Evolutionary conservation across 2,329 filamentous ascomycete species (phyloP).

Genomic region (Aspergillus neotritici): DNA sequence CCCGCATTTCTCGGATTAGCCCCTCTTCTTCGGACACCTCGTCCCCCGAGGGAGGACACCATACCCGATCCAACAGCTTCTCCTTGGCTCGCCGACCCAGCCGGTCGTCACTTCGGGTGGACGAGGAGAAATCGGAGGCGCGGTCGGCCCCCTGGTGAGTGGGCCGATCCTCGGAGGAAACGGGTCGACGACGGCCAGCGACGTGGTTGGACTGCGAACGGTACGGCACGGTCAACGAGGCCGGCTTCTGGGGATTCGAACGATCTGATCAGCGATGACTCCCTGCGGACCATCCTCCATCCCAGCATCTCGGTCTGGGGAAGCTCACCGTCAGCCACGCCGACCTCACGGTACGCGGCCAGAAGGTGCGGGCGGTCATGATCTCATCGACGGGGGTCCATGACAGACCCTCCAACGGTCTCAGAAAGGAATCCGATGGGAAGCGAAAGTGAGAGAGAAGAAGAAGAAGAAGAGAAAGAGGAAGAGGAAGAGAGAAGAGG

Average conservation of each 20-base stretch:
- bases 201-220: conserved; percentile 2
- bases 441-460: not conserved
- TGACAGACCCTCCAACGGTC: conserved; percentile 4
- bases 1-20: too few species aligned
- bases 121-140: conserved; percentile 29
- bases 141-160: conserved; percentile 27
- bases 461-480: conserved; percentile 2
- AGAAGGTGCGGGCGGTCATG: conserved; percentile 34
- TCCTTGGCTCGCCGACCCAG: conserved; percentile 39
- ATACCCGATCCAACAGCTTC: conserved; percentile 40
- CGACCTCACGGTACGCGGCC: conserved; percentile 27
- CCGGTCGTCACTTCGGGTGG: conserved; percentile 23
- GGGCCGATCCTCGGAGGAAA: conserved; percentile 15
- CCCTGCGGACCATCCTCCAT: not conserved
- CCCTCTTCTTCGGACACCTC: not conserved
- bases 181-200: conserved; percentile 8
- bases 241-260: conserved; percentile 14
- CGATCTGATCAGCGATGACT: not conserved
- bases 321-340: conserved; percentile 24
- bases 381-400: conserved; percentile 14
- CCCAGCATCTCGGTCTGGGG: conserved; percentile 8
- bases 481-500: not conserved
- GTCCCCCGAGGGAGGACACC: conserved; percentile 1
- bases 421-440: conserved; percentile 11
- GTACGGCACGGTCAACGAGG: conserved; percentile 10